Evolutionary conservation across 2,329 filamentous ascomycete genomes (phyloP), one percentile per base, ranked within the genome.

Genomic region (Tolypocladium paradoxum): DNA sequence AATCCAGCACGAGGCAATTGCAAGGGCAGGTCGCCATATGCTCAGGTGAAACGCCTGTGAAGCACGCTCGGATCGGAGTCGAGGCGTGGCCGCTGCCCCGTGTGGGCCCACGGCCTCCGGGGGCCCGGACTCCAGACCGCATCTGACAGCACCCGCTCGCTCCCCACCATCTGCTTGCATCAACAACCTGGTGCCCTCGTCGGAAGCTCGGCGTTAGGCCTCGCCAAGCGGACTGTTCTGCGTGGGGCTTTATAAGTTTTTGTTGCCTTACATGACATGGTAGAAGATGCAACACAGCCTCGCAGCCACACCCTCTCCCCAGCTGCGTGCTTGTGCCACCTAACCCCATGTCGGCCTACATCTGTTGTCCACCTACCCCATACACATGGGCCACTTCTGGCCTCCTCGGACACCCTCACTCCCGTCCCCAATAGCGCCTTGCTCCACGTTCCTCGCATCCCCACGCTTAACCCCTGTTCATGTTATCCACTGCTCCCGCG

Each of bases 401-500:
- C 40, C 24, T 8, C 27, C 3, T n/a, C 40, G 6, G 40, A 6
- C 14, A 5, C 24, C 35, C 24, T 45, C 24, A 16, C 16, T 45
- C 27, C 40, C 24, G 24, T 45, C 40, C 40, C 40, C 18, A 29
- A n/a, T 31, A 46, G 43, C 40, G 7, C 40, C 40, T 29, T 16
- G 22, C 22, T 27, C 22, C 38, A 22, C 22, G 5, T 8, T n/a
- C 22, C 7, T 29, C 24, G 16, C 40, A 27, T 45, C 40, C 24
- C 40, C 40, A 31, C 18, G 18, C 43, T 12, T n/a, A 37, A 20
- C 2, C 35, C 48, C 38, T 22, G 29, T 20, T 24, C 45, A 49
- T 54, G 50, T 49, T 54, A 54, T 56, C 50, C 50, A 46, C 48
- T 49, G 48, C 48, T 49, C 20, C 48, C 48, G 35, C 27, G 11